phyloP scores from a whole-genome alignment of 2,329 filamentous ascomycete species.

The Aspergillus floridensis region DNA sequence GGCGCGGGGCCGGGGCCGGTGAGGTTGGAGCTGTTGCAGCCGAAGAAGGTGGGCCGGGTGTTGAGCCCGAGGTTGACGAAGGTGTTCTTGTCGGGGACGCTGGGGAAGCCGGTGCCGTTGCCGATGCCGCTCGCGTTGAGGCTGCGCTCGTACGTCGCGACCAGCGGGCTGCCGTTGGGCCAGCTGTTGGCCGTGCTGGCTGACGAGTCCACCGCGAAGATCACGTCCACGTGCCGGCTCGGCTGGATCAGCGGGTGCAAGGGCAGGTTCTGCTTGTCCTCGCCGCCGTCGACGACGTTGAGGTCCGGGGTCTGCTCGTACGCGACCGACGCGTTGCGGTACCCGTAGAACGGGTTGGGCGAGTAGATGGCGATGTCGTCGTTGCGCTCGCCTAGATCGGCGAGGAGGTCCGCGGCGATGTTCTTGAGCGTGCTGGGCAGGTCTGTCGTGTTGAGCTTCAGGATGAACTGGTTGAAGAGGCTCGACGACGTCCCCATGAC shows the following conservation, averaged over 20 bases:
- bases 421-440: constrained; percentile 52
- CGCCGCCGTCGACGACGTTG: constrained; percentile 74
- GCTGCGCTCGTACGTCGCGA: constrained; percentile 71
- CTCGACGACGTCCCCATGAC: constrained; percentile 83
- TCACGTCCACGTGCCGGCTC: constrained; percentile 69
- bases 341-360: constrained; percentile 73
- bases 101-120: constrained; percentile 70
- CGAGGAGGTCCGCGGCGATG: constrained; percentile 54
- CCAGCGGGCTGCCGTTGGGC: constrained; percentile 73
- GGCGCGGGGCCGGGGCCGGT: constrained; percentile 47
- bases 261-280: constrained; percentile 76
- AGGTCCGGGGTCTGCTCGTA: constrained; percentile 57
- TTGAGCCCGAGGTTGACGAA: constrained; percentile 77
- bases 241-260: constrained; percentile 75
- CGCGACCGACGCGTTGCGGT: constrained; percentile 58
- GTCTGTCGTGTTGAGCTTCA: constrained; percentile 59
- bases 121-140: constrained; percentile 53
- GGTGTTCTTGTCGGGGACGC: constrained; percentile 70
- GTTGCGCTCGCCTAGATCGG: constrained; percentile 55
- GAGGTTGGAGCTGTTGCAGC: constrained; percentile 67
- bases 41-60: constrained; percentile 74
- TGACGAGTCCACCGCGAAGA: constrained; percentile 76
- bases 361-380: constrained; percentile 72
- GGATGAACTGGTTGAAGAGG: constrained; percentile 76
- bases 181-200: constrained; percentile 68